Percentiles rank a stretch among this genome's conserved stretches.
phyloP scores from a whole-genome alignment of 441 rosid species.

The Omphalea diandra region DNA sequence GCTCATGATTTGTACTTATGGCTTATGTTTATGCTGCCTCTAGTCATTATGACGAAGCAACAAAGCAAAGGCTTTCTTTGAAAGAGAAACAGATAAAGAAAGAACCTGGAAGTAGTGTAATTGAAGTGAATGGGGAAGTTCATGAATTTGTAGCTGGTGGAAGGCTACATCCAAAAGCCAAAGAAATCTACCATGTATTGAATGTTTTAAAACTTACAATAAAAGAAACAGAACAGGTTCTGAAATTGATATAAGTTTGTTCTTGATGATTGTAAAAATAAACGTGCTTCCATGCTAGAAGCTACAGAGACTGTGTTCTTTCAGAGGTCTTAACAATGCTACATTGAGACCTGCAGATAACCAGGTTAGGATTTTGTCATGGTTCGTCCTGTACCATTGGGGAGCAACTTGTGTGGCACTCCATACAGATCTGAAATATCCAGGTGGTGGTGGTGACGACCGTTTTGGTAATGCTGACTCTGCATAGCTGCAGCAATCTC shows the following conservation, averaged over 20 bases:
- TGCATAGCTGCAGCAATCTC: conserved; percentile 53
- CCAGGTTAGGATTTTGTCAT: conserved; percentile 50
- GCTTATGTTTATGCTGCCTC: conserved; percentile 48
- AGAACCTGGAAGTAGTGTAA: conserved; percentile 50
- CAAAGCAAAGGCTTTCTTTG: conserved; percentile 41
- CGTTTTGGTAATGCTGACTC: conserved; percentile 66
- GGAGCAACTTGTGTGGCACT: conserved; percentile 68
- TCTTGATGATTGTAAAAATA: background rate
- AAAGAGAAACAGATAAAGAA: conserved; percentile 40
- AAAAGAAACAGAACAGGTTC: conserved; percentile 17
- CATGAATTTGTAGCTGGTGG: conserved; percentile 49
- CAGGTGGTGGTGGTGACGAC: conserved; percentile 63
- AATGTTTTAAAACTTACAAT: conserved; percentile 32
- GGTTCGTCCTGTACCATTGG: conserved; percentile 51
- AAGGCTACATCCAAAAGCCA: conserved; percentile 41
- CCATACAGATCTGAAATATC: conserved; percentile 66
- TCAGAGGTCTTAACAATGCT: background rate
- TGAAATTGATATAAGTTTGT: background rate
- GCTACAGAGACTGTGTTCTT: background rate
- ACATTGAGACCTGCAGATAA: conserved; percentile 12
- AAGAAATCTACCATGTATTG: conserved; percentile 49
- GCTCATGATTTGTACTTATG: conserved; percentile 43
- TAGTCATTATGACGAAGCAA: conserved; percentile 44
- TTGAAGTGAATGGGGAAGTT: conserved; percentile 42
- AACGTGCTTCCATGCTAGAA: background rate